These are phyloP conservation scores for Neurospora pannonica DNA, from an alignment of 495 filamentous ascomycete genomes.

Conservation along the genomic window DNA sequence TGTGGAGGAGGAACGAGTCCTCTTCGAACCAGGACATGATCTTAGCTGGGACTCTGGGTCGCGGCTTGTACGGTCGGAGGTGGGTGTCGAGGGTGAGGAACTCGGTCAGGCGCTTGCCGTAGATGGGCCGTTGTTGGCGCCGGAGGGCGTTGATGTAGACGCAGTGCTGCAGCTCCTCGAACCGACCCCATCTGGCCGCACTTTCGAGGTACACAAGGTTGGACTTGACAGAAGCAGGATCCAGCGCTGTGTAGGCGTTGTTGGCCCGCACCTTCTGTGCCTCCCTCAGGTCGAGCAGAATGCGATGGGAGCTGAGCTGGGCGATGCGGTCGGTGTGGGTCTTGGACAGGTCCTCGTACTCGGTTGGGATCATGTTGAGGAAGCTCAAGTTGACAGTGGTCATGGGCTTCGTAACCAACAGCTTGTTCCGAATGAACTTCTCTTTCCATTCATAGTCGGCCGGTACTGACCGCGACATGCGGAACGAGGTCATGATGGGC, in stretches of 20 bases:
- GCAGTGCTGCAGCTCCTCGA: slow-evolving; percentile 70
- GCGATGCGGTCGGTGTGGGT: slow-evolving; percentile 51
- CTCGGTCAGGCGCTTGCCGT: slow-evolving; percentile 65
- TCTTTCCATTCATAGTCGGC: slow-evolving; percentile 74
- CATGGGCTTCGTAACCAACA: slow-evolving; percentile 58
- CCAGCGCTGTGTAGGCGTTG: slow-evolving; percentile 50
- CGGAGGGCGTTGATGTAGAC: slow-evolving; percentile 75
- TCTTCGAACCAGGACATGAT: slow-evolving; percentile 66
- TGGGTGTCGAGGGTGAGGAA: slow-evolving; percentile 54
- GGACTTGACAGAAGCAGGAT: slow-evolving; percentile 52
- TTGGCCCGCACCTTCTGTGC: slow-evolving; percentile 51
- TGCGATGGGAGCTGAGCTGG: slow-evolving; percentile 52
- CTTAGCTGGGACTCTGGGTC: slow-evolving; percentile 42
- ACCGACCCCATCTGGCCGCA: slow-evolving; percentile 55
- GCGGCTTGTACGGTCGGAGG: slow-evolving; percentile 42
- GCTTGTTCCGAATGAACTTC: slow-evolving; percentile 53
- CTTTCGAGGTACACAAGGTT: slow-evolving; percentile 66
- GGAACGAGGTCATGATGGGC: slow-evolving; percentile 94
- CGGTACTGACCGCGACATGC: slow-evolving; percentile 76
- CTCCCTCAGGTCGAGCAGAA: slow-evolving; percentile 53
- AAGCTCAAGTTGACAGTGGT: slow-evolving; percentile 62
- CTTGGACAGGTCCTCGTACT: slow-evolving; percentile 57
- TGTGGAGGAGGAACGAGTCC: slow-evolving; percentile 55
- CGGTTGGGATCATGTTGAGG: slow-evolving; percentile 70
- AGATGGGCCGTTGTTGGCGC: slow-evolving; percentile 71